A percentile compares a stretch with the other conserved stretches of the same genome.
These are phyloP conservation scores for Quercus bicolor DNA, from an alignment of 306 rosid species.

Conservation along the genomic window DNA sequence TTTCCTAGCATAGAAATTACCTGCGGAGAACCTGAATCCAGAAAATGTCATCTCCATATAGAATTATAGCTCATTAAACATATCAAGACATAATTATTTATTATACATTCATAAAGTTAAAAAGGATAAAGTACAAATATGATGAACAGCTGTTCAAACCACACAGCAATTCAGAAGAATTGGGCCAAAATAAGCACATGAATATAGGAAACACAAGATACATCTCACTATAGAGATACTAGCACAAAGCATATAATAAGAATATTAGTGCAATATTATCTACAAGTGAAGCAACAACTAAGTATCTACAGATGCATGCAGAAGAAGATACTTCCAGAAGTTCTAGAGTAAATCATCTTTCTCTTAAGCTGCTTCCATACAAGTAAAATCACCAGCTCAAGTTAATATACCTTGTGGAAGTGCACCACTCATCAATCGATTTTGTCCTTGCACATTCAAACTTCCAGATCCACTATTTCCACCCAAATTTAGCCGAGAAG, in stretches of 20 bases:
- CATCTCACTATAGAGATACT: not conserved
- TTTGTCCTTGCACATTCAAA: conserved; percentile 84
- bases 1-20: conserved; percentile 82
- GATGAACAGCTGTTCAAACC: not conserved
- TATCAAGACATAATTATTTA: not conserved
- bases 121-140: not conserved
- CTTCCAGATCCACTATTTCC: conserved; percentile 85
- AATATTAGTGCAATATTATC: not conserved
- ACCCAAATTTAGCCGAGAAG: conserved; percentile 73
- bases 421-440: conserved; percentile 77
- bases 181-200: not conserved
- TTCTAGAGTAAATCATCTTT: conserved; percentile 6
- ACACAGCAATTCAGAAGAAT: not conserved
- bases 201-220: not conserved
- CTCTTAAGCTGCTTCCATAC: not conserved
- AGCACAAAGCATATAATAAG: not conserved
- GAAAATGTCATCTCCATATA: conserved; percentile 30
- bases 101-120: too few relatives aligned
- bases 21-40: conserved; percentile 85
- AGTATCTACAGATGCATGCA: not conserved
- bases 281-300: not conserved
- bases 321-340: not conserved
- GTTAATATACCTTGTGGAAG: conserved; percentile 82
- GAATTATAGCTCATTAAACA: not conserved
- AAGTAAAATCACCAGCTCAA: conserved; percentile 1